phyloP scores from a whole-genome alignment of 2,329 filamentous ascomycete genomes.

The Peltaster fructicola region DNA sequence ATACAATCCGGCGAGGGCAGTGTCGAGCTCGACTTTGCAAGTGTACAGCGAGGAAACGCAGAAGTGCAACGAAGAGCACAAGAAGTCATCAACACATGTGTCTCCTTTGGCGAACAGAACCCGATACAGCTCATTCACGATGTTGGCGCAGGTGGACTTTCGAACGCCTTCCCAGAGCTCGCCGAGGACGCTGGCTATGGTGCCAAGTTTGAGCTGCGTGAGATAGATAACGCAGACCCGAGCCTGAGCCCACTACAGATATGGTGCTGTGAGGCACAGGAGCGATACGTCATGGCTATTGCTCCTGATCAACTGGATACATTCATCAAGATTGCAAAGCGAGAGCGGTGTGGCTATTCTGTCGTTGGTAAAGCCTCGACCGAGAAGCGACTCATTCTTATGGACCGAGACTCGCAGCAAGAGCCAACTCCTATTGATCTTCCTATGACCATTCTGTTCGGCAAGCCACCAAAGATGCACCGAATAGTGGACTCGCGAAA shows the following conservation, averaged over 20 bases:
- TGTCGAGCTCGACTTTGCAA: slow-evolving; percentile 88
- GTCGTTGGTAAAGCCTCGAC: slow-evolving; percentile 69
- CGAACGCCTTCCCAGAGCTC: slow-evolving; percentile 70
- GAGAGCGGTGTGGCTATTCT: slow-evolving; percentile 85
- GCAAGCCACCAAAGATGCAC: slow-evolving; percentile 68
- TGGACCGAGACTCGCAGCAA: slow-evolving; percentile 59
- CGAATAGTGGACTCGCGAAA: slow-evolving; percentile 55
- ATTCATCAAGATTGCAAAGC: slow-evolving; percentile 49
- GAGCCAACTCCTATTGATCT: slow-evolving; percentile 71
- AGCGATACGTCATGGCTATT: slow-evolving; percentile 84
- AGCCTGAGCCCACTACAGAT: slow-evolving; percentile 94
- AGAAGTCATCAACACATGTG: slow-evolving; percentile 94
- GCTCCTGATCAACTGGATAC: slow-evolving; percentile 61
- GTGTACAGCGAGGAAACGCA: slow-evolving; percentile 90
- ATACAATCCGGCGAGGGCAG: slow-evolving; percentile 75
- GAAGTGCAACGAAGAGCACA: slow-evolving; percentile 91
- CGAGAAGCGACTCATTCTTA: slow-evolving; percentile 57
- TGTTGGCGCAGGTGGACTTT: slow-evolving; percentile 81
- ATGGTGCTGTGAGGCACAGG: slow-evolving; percentile 95
- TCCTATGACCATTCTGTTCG: slow-evolving; percentile 76
- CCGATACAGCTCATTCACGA: slow-evolving; percentile 97
- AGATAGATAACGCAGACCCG: slow-evolving; percentile 75
- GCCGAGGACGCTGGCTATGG: slow-evolving; percentile 85
- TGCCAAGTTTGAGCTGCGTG: slow-evolving; percentile 82
- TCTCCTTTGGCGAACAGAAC: slow-evolving; percentile 63